Base-by-base conservation (phyloP, 345 rosid species). In the Corchorus capsularis region DNA sequence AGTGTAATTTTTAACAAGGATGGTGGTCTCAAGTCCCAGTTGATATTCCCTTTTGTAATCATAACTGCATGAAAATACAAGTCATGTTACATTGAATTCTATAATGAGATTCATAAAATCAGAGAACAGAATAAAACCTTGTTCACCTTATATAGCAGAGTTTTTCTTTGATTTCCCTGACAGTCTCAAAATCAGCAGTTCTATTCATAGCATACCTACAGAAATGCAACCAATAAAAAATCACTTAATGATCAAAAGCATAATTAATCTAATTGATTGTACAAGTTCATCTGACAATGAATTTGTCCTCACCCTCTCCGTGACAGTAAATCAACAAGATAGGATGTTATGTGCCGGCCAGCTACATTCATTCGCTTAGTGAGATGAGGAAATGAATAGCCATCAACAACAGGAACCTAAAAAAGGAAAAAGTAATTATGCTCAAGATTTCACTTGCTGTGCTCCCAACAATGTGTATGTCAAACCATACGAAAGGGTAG, bases 371-470 rank as follows among this genome's bases (percentile, higher is more conserved):
- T 96, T 72, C 98, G 85, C 83, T 96, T 96, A 49, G 99, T 96
- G 47, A 96, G 94, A 87, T 96, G 99, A 72, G 99, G 99, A 63
- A 96, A 96, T 14, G 99, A 96, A 78, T 90, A 96, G 56, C 99
- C 98, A 46, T 96, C 99, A 84, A 96, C 99, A 78, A 96, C 98
- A 39, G 99, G 99, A 77, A 96, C 99, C 98, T 96, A 84, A 43
- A 71, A 69, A 61, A 81, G 27, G 35, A 2, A 20, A 78, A 67
- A 77, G 67, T 60, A 78, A 64, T 79, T 75, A 71, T 75, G 15
- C 78, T 75, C 77, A 74, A 79, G 55, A 27, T 39, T 73, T 63
- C 79, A 52, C 37, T n/a, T 45, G 54, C 19, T 63, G 52, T 34
- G 39, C 39, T 61, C 71, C 80, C 62, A 43, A 2, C 14, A 64